Evolutionary conservation across 192 early-diverging fungal genomes (phyloP).

Genomic region (Rhizophlyctis rosea): DNA sequence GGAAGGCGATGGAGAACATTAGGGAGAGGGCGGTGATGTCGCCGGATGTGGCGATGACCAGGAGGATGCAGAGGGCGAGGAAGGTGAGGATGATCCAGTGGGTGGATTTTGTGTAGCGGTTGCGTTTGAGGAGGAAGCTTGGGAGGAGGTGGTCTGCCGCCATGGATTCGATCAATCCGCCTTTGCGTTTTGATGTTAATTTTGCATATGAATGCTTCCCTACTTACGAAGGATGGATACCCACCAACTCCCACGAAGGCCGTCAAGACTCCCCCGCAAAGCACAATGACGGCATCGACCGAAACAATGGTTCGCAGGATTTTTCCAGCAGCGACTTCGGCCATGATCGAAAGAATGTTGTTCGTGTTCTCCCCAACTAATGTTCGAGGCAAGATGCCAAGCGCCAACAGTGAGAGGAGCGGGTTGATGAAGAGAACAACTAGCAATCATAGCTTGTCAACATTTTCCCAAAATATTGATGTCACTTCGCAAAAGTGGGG

Average conservation of each 20-base stretch:
- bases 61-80: constrained; percentile 44
- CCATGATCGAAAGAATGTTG: constrained; percentile 45
- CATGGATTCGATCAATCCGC: constrained; percentile 50
- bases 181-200: no score
- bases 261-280: constrained; percentile 57
- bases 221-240: no score
- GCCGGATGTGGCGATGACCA: constrained; percentile 39
- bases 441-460: no score
- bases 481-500: no score
- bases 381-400: constrained; percentile 45
- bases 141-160: constrained; percentile 52
- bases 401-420: constrained; percentile 43
- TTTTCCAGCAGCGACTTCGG: constrained; percentile 8
- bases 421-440: constrained; percentile 44
- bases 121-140: constrained; percentile 40
- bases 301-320: constrained; percentile 45
- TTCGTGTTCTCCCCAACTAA: constrained; percentile 35
- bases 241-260: constrained; percentile 49
- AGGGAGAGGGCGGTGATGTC: constrained; percentile 47
- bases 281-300: constrained; percentile 56
- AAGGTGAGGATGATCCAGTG: constrained; percentile 53
- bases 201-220: no score
- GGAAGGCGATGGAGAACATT: constrained; percentile 53
- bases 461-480: no score
- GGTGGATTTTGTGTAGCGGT: constrained; percentile 28